Percentiles rank a stretch among this genome's conserved stretches.
These are phyloP conservation scores for Ormosia semicastrata DNA, from an alignment of 306 rosid species.

Conservation along the genomic window DNA sequence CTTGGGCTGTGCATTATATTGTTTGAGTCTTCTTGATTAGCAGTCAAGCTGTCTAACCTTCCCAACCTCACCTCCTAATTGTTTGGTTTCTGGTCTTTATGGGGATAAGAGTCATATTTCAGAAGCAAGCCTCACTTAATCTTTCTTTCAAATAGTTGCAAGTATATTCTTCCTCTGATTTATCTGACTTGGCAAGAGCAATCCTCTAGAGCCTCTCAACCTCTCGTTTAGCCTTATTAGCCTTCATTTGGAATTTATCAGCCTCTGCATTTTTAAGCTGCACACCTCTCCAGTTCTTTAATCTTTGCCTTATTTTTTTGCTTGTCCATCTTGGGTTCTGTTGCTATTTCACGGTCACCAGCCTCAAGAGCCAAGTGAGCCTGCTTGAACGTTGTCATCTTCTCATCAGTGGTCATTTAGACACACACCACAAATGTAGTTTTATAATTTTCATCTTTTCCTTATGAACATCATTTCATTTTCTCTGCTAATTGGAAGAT, in stretches of 20 bases:
- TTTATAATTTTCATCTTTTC: too few species aligned
- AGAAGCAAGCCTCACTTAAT: conserved; percentile 83
- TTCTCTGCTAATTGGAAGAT: background rate
- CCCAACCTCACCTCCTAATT: too few species aligned
- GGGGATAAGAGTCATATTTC: too few species aligned
- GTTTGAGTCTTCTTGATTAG: too few species aligned
- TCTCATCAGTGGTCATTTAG: conserved; percentile 57
- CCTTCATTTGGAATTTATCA: conserved; percentile 94
- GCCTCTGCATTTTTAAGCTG: conserved; percentile 93
- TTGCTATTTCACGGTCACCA: conserved; percentile 79
- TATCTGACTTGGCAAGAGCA: conserved; percentile 87
- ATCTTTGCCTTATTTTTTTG: conserved; percentile 83
- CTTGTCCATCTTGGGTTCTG: conserved; percentile 76
- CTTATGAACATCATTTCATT: too few species aligned
- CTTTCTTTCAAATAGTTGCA: conserved; percentile 85
- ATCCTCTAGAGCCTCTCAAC: conserved; percentile 93
- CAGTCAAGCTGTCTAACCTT: too few species aligned
- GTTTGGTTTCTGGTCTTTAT: too few species aligned
- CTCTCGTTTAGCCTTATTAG: conserved; percentile 92
- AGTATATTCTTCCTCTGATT: conserved; percentile 97
- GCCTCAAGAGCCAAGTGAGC: conserved; percentile 84
- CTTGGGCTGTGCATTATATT: too few species aligned
- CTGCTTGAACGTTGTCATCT: conserved; percentile 91
- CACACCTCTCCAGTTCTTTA: conserved; percentile 90
- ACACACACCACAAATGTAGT: too few species aligned